phyloP scores from a whole-genome alignment of 2,329 filamentous ascomycete genomes.

The Neophaeococcomyces aloes region DNA sequence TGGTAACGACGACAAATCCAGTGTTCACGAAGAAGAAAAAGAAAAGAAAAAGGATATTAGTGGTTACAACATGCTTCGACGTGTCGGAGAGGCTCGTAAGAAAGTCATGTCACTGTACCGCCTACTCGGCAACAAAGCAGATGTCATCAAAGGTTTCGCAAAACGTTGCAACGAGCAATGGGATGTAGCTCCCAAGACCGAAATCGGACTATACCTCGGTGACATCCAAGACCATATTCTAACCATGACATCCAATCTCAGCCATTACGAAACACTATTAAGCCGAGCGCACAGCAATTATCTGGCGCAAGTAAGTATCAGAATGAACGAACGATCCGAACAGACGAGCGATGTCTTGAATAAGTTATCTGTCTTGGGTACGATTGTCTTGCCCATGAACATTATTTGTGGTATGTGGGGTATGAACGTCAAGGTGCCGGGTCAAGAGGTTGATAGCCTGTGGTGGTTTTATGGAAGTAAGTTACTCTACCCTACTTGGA shows the following conservation, averaged over 20 bases:
- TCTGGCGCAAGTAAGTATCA: constrained; percentile 97
- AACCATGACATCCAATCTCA: constrained; percentile 94
- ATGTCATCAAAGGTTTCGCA: constrained; percentile 97
- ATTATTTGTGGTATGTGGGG: constrained; percentile 98
- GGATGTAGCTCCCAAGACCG: constrained; percentile 87
- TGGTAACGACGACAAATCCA: constrained; percentile 11
- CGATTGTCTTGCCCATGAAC: constrained; percentile 96
- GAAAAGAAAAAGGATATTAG: constrained; percentile 36
- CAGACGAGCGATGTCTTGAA: constrained; percentile 90
- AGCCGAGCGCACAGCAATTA: constrained; percentile 91
- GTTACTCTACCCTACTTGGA: constrained; percentile 29
- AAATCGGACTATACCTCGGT: constrained; percentile 94
- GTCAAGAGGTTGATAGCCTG: constrained; percentile 71
- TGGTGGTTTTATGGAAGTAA: constrained; percentile 59
- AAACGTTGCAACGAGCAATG: constrained; percentile 97
- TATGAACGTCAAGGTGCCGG: constrained; percentile 96
- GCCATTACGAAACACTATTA: constrained; percentile 94
- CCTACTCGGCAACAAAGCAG: constrained; percentile 88
- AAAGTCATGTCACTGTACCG: constrained; percentile 95
- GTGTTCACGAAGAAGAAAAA: constrained; percentile 22
- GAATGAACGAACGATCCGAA: constrained; percentile 96
- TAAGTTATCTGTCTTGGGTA: constrained; percentile 89
- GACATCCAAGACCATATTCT: constrained; percentile 99
- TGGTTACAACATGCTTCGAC: constrained; percentile 74
- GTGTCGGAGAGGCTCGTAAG: constrained; percentile 89